Evolutionary conservation across 495 filamentous ascomycete species (phyloP).

Genomic region (Penicillium canescens): DNA sequence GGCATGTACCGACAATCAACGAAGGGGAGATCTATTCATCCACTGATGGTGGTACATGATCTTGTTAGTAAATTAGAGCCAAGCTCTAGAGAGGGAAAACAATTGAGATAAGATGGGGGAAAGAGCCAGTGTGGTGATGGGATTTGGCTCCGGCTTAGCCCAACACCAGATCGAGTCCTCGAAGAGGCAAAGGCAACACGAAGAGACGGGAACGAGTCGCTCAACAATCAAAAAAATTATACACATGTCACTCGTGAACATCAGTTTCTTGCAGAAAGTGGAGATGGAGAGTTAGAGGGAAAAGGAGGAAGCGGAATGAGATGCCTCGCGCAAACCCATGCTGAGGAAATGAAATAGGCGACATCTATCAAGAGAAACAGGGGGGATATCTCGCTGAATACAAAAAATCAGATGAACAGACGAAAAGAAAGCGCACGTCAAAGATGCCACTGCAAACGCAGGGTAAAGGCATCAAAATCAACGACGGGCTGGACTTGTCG

Average conservation of each 20-base stretch:
- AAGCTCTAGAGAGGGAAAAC: background rate
- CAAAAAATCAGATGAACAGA: slow-evolving; percentile 21
- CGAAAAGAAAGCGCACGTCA: slow-evolving; percentile 9
- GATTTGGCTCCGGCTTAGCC: background rate
- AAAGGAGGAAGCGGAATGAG: slow-evolving; percentile 10
- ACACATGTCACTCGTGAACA: slow-evolving; percentile 44
- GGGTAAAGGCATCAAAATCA: slow-evolving; percentile 3
- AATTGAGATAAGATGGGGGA: background rate
- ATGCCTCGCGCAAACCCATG: slow-evolving; percentile 24
- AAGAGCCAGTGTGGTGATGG: background rate
- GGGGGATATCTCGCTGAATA: slow-evolving; percentile 27
- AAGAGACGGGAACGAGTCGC: slow-evolving; percentile 17
- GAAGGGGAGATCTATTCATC: slow-evolving; percentile 3
- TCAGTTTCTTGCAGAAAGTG: slow-evolving; percentile 23
- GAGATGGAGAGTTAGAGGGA: background rate
- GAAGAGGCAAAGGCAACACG: slow-evolving; percentile 3
- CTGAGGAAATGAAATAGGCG: slow-evolving; percentile 13
- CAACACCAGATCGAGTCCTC: background rate
- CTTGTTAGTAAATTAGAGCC: slow-evolving; percentile 15
- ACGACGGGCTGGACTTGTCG: background rate
- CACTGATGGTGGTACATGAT: slow-evolving; percentile 6
- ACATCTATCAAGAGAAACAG: slow-evolving; percentile 29
- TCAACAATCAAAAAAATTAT: slow-evolving; percentile 26
- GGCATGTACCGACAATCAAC: slow-evolving; percentile 5
- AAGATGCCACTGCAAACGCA: slow-evolving; percentile 3